Evolutionary conservation across 192 early-diverging fungal species (phyloP).

Genomic region (Chytriomyces confervae): DNA sequence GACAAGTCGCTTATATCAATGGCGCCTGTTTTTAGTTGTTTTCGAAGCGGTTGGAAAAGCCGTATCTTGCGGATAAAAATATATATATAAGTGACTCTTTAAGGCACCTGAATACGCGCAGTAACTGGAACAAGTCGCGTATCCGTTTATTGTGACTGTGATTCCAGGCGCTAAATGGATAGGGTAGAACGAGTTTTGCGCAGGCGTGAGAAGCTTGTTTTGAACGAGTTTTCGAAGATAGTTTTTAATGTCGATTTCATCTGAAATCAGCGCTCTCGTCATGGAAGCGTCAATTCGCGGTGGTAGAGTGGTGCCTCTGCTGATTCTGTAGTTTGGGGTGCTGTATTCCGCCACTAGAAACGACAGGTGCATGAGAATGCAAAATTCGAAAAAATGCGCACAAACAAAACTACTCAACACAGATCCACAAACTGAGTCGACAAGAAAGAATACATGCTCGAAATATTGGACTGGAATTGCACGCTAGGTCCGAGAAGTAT

Average conservation of each 20-base stretch:
- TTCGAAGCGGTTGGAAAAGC: neutral
- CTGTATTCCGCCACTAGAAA: neutral
- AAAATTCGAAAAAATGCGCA: neutral
- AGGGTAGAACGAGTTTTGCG: neutral
- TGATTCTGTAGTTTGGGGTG: neutral
- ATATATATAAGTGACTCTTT: neutral
- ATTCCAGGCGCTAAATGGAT: slow-evolving; percentile 1
- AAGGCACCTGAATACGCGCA: neutral
- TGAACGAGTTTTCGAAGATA: neutral
- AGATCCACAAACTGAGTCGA: neutral
- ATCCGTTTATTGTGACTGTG: neutral
- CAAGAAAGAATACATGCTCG: slow-evolving; percentile 2
- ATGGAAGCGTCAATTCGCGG: neutral
- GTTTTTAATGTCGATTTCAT: neutral
- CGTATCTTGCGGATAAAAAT: neutral
- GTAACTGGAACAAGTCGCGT: neutral
- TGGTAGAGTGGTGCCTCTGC: neutral
- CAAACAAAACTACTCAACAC: neutral
- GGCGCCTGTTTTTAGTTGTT: neutral
- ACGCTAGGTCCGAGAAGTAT: neutral
- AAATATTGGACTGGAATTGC: neutral
- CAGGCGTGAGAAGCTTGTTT: neutral
- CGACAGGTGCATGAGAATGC: neutral
- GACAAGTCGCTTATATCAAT: neutral
- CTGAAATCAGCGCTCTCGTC: neutral